These are phyloP conservation scores for Leishmania turanica DNA, from an alignment of 208 protist genomes.

Conservation along the genomic window DNA sequence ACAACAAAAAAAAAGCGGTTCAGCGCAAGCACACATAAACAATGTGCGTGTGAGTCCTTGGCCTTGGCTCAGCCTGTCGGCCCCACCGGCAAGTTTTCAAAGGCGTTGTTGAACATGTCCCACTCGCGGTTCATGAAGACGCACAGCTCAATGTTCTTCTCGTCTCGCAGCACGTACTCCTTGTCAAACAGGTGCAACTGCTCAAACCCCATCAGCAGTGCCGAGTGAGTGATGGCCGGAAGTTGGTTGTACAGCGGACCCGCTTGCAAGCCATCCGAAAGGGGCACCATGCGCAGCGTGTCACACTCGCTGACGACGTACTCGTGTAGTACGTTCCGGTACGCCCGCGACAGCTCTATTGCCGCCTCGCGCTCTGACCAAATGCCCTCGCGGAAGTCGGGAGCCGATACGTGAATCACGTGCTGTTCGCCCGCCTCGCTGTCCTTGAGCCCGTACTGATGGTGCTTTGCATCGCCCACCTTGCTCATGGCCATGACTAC, in stretches of 20 bases:
- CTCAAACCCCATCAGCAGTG: slow-evolving; percentile 79
- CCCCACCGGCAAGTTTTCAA: slow-evolving; percentile 44
- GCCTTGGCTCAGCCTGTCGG: slow-evolving; percentile 3
- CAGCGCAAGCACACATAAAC: neutral
- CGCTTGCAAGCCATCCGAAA: slow-evolving; percentile 61
- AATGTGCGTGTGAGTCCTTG: neutral
- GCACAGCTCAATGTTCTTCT: slow-evolving; percentile 84
- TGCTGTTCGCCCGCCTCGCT: slow-evolving; percentile 41
- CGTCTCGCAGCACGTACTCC: slow-evolving; percentile 70
- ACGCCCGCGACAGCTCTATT: slow-evolving; percentile 80
- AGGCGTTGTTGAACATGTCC: slow-evolving; percentile 81
- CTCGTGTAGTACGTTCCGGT: slow-evolving; percentile 88
- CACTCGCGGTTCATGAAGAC: slow-evolving; percentile 90
- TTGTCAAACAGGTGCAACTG: slow-evolving; percentile 81
- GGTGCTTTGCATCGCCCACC: slow-evolving; percentile 74
- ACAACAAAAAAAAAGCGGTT: neutral
- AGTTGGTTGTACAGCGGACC: slow-evolving; percentile 82
- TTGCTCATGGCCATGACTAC: slow-evolving; percentile 70
- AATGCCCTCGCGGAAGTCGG: slow-evolving; percentile 81
- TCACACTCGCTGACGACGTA: slow-evolving; percentile 76
- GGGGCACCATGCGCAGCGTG: slow-evolving; percentile 76
- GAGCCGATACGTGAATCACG: slow-evolving; percentile 82
- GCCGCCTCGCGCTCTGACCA: slow-evolving; percentile 84
- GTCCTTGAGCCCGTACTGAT: slow-evolving; percentile 60
- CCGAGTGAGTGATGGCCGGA: slow-evolving; percentile 68